Evolutionary conservation across 1,284 basidiomycete species (phyloP).

Genomic region (Moesziomyces sp.): DNA sequence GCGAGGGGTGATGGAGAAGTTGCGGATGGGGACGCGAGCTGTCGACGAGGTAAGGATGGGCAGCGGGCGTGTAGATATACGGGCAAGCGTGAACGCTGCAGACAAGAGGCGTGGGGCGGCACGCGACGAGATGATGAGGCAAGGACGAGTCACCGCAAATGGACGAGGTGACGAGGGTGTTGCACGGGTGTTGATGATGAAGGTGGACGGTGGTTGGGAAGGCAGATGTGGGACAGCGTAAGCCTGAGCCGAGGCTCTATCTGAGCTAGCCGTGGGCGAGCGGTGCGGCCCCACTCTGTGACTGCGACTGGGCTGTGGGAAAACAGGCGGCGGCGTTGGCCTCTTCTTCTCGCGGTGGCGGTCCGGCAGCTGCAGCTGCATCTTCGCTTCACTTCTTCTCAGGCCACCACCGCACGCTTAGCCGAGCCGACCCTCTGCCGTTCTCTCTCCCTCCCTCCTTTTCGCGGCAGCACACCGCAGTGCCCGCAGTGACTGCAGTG

Average conservation of each 20-base stretch:
- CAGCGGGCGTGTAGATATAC: neutral
- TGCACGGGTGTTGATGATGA: neutral
- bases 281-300: too few species aligned
- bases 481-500: too few species aligned
- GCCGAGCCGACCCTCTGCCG: too few species aligned
- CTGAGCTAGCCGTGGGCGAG: too few species aligned
- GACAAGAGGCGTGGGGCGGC: constrained; percentile 3
- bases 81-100: constrained; percentile 6
- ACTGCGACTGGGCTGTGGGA: too few species aligned
- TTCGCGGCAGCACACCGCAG: constrained; percentile 17
- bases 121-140: constrained; percentile 13
- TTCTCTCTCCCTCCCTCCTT: too few species aligned
- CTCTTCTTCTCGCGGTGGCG: too few species aligned
- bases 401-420: too few species aligned
- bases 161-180: constrained; percentile 16
- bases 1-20: neutral
- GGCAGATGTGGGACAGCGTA: neutral
- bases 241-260: too few species aligned
- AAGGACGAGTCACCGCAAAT: constrained; percentile 28
- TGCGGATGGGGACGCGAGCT: constrained; percentile 4
- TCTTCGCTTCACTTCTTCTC: too few species aligned
- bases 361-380: too few species aligned
- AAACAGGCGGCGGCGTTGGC: too few species aligned
- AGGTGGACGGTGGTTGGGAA: constrained; percentile 1
- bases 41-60: neutral